Conservation (phyloP, 768 basidiomycete genomes). For the Dioszegia crocea region DNA sequence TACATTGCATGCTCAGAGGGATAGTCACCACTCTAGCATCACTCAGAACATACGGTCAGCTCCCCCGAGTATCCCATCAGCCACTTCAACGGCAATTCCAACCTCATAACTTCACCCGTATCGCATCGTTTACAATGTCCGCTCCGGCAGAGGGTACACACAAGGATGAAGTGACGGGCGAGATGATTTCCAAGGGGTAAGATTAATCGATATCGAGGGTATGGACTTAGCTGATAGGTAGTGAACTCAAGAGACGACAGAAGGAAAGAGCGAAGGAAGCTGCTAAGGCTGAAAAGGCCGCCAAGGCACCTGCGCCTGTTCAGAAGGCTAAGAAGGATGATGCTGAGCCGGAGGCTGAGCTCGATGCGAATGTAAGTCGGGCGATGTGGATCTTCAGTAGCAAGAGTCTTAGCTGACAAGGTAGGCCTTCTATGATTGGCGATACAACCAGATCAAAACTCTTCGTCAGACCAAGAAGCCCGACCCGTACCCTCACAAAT, state of each 20-base stretch:
- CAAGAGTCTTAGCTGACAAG: neutral
- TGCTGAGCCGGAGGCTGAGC: conserved; percentile 64
- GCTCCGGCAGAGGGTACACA: conserved; percentile 47
- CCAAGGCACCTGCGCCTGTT: conserved; percentile 50
- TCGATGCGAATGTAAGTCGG: conserved; percentile 78
- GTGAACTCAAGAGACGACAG: conserved; percentile 89
- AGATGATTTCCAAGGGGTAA: conserved; percentile 94
- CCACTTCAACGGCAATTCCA: neutral
- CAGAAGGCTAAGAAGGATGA: conserved; percentile 37
- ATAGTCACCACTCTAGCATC: neutral
- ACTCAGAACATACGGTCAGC: neutral
- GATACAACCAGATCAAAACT: conserved; percentile 79
- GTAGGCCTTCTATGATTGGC: conserved; percentile 95
- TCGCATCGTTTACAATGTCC: conserved; percentile 41
- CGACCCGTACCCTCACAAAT: conserved; percentile 99
- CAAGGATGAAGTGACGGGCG: conserved; percentile 69
- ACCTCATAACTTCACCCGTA: neutral
- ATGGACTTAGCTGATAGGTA: conserved; percentile 50
- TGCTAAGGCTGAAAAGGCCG: conserved; percentile 69
- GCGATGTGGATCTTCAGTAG: neutral
- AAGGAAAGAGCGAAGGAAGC: conserved; percentile 71
- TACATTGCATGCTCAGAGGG: conserved; percentile 13
- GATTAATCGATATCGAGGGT: neutral
- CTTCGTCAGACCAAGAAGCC: conserved; percentile 79
- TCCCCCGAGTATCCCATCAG: neutral